A percentile compares a stretch with the other conserved stretches of the same genome.
Conservation (phyloP, 1,284 basidiomycete species). For the Flammula alnicola region DNA sequence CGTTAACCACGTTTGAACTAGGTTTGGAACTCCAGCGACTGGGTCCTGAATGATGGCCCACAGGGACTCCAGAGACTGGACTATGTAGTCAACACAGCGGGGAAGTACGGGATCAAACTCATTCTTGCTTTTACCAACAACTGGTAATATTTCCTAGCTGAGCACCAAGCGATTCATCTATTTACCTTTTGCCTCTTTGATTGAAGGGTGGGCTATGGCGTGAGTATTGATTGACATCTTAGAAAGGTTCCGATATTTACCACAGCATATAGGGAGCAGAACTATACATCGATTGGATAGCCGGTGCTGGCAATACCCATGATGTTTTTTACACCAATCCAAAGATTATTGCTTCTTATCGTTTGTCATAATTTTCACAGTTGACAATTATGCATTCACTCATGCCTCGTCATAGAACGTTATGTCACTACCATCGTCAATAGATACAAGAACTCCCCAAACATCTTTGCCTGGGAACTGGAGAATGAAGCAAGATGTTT, state of each 20-base stretch:
- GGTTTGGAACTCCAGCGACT: constrained; percentile 55
- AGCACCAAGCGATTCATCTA: not conserved
- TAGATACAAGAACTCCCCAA: constrained; percentile 55
- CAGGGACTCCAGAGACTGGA: constrained; percentile 61
- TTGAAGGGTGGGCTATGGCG: constrained; percentile 46
- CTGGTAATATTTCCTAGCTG: constrained; percentile 37
- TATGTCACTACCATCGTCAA: constrained; percentile 59
- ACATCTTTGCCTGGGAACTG: constrained; percentile 64
- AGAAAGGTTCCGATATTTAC: not conserved
- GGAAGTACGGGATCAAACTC: constrained; percentile 54
- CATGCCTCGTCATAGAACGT: constrained; percentile 39
- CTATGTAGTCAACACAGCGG: constrained; percentile 51
- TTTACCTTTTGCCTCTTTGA: not conserved
- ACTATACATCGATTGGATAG: constrained; percentile 58
- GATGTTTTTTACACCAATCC: constrained; percentile 58
- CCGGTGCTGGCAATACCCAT: constrained; percentile 46
- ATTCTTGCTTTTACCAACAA: constrained; percentile 62
- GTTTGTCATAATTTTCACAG: constrained; percentile 33
- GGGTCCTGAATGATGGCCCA: constrained; percentile 52
- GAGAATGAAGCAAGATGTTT: constrained; percentile 62
- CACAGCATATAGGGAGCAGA: constrained; percentile 41
- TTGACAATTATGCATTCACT: not conserved
- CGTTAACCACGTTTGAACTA: constrained; percentile 25
- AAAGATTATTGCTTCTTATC: constrained; percentile 53
- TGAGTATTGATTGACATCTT: constrained; percentile 21